Evolutionary conservation across 2,329 filamentous ascomycete genomes (phyloP).

Genomic region (Aspergillus sp.): DNA sequence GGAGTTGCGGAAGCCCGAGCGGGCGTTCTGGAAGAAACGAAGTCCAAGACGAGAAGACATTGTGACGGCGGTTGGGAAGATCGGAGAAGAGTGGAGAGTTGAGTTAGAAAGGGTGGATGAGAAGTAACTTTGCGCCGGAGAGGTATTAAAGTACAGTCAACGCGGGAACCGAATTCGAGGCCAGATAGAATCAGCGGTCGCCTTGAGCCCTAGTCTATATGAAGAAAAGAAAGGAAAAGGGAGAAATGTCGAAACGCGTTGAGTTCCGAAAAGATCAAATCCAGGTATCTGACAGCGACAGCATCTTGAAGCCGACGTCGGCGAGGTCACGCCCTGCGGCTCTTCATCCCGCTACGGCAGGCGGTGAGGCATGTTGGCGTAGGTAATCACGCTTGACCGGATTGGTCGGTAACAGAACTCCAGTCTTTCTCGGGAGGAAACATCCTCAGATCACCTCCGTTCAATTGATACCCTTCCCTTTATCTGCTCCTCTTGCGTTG

Average conservation of each 20-base stretch:
- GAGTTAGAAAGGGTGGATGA: not conserved
- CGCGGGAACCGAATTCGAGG: not conserved
- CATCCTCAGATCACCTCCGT: not conserved
- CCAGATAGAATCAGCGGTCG: not conserved
- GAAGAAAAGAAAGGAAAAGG: conserved; percentile 18
- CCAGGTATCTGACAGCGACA: not conserved
- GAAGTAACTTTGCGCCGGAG: not conserved
- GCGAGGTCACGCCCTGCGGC: conserved; percentile 16
- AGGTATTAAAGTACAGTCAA: not conserved
- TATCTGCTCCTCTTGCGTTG: not conserved
- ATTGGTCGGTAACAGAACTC: conserved; percentile 19
- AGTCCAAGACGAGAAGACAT: conserved; percentile 60
- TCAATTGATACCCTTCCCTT: conserved; percentile 12
- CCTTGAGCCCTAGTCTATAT: not conserved
- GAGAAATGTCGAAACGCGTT: not conserved
- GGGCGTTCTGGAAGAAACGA: conserved; percentile 55
- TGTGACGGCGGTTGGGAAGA: conserved; percentile 22
- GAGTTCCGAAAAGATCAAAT: not conserved
- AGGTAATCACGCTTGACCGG: conserved; percentile 23
- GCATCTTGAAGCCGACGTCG: conserved; percentile 17
- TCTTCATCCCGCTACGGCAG: conserved; percentile 31
- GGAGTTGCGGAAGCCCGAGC: conserved; percentile 53
- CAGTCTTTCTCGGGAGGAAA: conserved; percentile 3
- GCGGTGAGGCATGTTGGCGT: conserved; percentile 8
- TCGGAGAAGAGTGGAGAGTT: conserved; percentile 11